phyloP scores from a whole-genome alignment of 2,329 filamentous ascomycete genomes.

The Aspergillus floridensis region DNA sequence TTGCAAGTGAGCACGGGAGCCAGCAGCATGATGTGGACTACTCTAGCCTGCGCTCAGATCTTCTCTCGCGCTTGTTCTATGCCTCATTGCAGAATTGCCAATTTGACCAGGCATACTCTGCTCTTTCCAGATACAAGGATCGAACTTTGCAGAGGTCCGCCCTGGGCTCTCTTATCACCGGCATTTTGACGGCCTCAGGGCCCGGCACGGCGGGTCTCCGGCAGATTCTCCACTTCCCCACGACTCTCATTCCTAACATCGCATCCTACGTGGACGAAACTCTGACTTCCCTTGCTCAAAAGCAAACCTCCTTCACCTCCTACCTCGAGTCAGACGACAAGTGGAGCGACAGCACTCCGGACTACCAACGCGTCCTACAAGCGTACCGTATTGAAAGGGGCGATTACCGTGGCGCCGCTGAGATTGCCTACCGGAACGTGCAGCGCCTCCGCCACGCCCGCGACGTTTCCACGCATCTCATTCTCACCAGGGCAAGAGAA shows the following conservation, averaged over 20 bases:
- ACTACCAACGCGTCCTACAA: constrained; percentile 87
- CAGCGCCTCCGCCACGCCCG: constrained; percentile 48
- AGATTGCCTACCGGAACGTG: constrained; percentile 56
- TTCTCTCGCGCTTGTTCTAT: constrained; percentile 80
- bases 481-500: constrained; percentile 37
- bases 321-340: constrained; percentile 38
- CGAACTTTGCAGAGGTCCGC: constrained; percentile 68
- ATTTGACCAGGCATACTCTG: constrained; percentile 79
- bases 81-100: constrained; percentile 75
- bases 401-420: constrained; percentile 77
- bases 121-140: constrained; percentile 70
- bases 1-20: constrained; percentile 33
- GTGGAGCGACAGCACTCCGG: constrained; percentile 48
- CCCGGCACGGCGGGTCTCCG: constrained; percentile 49
- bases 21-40: constrained; percentile 39
- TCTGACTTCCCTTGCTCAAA: constrained; percentile 68
- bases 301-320: constrained; percentile 60
- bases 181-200: constrained; percentile 41
- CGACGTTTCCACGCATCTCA: constrained; percentile 35
- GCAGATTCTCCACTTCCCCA: constrained; percentile 69
- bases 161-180: constrained; percentile 63
- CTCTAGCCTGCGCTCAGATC: constrained; percentile 58
- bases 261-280: constrained; percentile 76
- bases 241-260: constrained; percentile 62
- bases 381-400: constrained; percentile 80